Evolutionary conservation across 306 rosid genomes (phyloP).

Genomic region (Medicago truncatula): DNA sequence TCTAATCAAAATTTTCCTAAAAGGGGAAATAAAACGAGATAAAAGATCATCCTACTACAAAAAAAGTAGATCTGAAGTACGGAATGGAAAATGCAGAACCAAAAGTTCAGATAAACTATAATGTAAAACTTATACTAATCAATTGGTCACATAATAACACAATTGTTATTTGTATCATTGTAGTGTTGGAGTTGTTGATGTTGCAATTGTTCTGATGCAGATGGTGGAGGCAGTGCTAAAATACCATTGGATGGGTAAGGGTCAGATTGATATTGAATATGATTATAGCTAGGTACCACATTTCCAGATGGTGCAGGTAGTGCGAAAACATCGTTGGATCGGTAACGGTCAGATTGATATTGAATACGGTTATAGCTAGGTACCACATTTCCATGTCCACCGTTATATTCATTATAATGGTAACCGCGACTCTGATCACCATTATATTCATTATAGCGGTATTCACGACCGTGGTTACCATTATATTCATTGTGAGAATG

Average conservation of each 20-base stretch:
- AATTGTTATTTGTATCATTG: background rate
- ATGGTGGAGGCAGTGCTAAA: background rate
- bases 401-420: too few species aligned
- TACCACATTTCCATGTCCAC: background rate
- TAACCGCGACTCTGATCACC: background rate
- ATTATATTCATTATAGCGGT: background rate
- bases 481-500: too few species aligned
- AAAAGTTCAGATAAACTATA: too few species aligned
- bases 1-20: background rate
- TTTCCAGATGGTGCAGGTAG: background rate
- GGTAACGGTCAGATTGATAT: background rate
- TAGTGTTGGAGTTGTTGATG: background rate
- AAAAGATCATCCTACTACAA: background rate
- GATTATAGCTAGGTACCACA: background rate
- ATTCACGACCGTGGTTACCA: background rate
- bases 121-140: background rate
- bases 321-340: background rate
- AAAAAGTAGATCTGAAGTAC: background rate
- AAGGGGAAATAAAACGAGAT: background rate
- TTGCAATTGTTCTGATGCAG: background rate
- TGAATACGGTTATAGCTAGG: background rate
- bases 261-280: background rate
- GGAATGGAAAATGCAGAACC: background rate
- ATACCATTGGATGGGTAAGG: background rate
- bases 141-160: background rate